These are phyloP conservation scores for Colletotrichum sp. DNA, from an alignment of 2,329 filamentous ascomycete species.

Conservation along the genomic window DNA sequence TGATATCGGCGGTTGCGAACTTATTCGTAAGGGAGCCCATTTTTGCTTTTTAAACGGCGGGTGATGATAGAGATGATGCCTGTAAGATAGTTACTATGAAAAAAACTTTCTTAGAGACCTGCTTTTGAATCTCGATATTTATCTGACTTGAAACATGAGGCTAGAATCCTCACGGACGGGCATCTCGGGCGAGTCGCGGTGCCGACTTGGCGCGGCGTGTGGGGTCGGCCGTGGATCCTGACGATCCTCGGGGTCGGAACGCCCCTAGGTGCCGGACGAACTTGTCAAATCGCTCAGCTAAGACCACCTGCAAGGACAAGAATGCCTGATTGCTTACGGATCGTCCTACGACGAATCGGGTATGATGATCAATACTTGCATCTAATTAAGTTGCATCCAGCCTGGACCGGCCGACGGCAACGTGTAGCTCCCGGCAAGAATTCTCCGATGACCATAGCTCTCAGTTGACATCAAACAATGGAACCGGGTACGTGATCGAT, in stretches of 20 bases:
- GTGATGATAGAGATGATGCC: neutral
- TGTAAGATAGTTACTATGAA: neutral
- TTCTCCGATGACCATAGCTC: neutral
- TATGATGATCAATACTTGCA: neutral
- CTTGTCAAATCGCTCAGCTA: neutral
- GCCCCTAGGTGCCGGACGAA: neutral
- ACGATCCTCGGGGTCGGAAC: neutral
- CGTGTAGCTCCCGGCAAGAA: neutral
- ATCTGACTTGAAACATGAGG: neutral
- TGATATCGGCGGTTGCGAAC: neutral
- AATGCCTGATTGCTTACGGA: neutral
- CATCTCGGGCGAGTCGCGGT: neutral
- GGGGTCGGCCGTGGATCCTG: neutral
- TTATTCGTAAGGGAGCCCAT: neutral
- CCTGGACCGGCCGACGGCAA: neutral
- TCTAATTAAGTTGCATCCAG: neutral
- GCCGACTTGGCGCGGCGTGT: neutral
- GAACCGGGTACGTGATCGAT: neutral
- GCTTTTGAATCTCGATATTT: neutral
- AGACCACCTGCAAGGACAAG: neutral
- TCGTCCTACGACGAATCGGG: neutral
- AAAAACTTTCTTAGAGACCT: accelerated
- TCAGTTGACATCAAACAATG: neutral
- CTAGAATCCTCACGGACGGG: neutral
- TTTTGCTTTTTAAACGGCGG: neutral